phyloP scores from a whole-genome alignment of 163 green algal genomes.

The Volvox carteri region DNA sequence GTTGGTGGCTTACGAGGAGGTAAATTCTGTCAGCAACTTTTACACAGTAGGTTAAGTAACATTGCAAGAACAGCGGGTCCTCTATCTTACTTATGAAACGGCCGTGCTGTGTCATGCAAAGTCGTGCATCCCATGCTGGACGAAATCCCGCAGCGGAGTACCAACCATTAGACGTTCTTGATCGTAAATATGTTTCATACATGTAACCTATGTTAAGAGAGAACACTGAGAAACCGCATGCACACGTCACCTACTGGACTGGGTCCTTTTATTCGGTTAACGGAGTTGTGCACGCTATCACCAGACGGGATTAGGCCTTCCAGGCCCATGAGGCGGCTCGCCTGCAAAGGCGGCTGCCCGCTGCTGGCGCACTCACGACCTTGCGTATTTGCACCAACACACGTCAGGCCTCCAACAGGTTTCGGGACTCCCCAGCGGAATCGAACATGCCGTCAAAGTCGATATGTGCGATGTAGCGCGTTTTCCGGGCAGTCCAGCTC shows the following conservation, averaged over 20 bases:
- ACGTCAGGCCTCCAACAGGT: background rate
- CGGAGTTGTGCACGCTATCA: background rate
- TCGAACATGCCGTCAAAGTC: background rate
- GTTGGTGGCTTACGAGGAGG: background rate
- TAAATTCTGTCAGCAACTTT: too few relatives aligned
- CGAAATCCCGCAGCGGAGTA: background rate
- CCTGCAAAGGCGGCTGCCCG: slow-evolving; percentile 48
- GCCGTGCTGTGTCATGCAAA: background rate
- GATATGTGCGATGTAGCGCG: slow-evolving; percentile 20
- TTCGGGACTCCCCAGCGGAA: background rate
- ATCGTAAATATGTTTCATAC: too few relatives aligned
- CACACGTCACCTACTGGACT: background rate
- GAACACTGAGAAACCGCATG: background rate
- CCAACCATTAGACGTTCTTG: too few relatives aligned
- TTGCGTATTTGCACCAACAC: slow-evolving; percentile 3
- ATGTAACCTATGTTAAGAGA: background rate
- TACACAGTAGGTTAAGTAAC: too few relatives aligned
- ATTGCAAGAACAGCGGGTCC: too few relatives aligned
- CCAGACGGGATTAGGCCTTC: background rate
- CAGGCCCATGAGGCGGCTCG: slow-evolving; percentile 47
- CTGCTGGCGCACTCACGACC: slow-evolving; percentile 1
- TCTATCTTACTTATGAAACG: background rate
- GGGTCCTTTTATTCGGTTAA: background rate
- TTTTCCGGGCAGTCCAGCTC: background rate
- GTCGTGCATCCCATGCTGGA: background rate